Conservation (phyloP, 2,329 filamentous ascomycete species). For the Epichloe hybrida region DNA sequence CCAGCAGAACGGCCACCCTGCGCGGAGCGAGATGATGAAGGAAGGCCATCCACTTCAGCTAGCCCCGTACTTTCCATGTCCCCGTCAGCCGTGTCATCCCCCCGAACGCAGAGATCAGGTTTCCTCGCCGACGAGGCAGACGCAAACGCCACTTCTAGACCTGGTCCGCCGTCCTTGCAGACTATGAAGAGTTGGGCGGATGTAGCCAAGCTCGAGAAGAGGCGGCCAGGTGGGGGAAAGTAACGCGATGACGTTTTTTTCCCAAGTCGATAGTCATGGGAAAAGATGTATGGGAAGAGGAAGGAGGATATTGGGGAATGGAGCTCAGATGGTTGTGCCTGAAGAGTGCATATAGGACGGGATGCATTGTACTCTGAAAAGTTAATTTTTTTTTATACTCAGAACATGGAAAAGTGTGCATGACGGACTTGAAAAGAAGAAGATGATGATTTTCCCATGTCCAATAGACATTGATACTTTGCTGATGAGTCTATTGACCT, state of each 20-base stretch:
- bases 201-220: conserved; percentile 19
- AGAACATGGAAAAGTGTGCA: too few relatives aligned
- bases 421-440: too few relatives aligned
- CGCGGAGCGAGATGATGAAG: not conserved
- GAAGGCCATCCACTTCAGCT: conserved; percentile 7
- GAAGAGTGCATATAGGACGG: too few relatives aligned
- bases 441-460: too few relatives aligned
- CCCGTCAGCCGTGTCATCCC: conserved; percentile 20
- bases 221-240: not conserved
- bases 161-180: conserved; percentile 19
- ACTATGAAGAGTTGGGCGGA: conserved; percentile 28
- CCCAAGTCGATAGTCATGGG: not conserved
- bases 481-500: too few relatives aligned
- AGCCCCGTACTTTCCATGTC: conserved; percentile 15
- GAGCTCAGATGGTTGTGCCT: too few relatives aligned
- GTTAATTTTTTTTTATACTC: too few relatives aligned
- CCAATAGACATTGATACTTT: too few relatives aligned
- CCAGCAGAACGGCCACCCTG: not conserved
- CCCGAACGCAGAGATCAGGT: conserved; percentile 10
- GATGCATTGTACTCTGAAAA: too few relatives aligned
- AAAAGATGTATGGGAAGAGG: not conserved
- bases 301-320: not conserved
- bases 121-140: conserved; percentile 5
- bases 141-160: conserved; percentile 9
- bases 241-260: not conserved